These are phyloP conservation scores for Fusarium proliferatum DNA, from an alignment of 2,329 filamentous ascomycete species.

Conservation along the genomic window DNA sequence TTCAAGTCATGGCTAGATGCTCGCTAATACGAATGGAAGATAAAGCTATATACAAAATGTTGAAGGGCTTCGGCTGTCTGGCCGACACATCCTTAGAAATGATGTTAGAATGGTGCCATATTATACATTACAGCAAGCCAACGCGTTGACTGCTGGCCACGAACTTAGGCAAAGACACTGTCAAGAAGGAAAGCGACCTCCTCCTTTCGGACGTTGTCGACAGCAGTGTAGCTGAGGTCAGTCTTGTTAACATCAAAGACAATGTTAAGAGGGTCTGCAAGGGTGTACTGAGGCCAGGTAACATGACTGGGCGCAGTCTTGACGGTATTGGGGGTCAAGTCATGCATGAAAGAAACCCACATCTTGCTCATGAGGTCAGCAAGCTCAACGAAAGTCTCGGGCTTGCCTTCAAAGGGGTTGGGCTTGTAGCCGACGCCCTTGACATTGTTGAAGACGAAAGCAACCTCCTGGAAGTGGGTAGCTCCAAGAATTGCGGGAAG, in stretches of 20 bases:
- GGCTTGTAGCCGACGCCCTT: slow-evolving; percentile 53
- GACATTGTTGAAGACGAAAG: slow-evolving; percentile 54
- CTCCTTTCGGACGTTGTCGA: slow-evolving; percentile 57
- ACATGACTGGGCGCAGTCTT: neutral
- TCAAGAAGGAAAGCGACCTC: slow-evolving; percentile 54
- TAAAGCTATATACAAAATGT: neutral
- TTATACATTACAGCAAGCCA: slow-evolving; percentile 7
- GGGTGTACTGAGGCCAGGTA: slow-evolving; percentile 58
- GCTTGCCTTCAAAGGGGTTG: slow-evolving; percentile 55
- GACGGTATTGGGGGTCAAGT: slow-evolving; percentile 10
- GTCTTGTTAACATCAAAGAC: slow-evolving; percentile 62
- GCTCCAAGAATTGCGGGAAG: slow-evolving; percentile 52
- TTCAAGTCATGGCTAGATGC: neutral
- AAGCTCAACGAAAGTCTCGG: slow-evolving; percentile 51
- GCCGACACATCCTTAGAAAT: neutral
- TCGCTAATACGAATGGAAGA: neutral
- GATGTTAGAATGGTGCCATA: neutral
- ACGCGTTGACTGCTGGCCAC: neutral
- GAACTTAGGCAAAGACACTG: slow-evolving; percentile 22
- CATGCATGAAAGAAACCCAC: slow-evolving; percentile 60
- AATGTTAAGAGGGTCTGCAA: slow-evolving; percentile 55
- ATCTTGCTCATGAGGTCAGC: slow-evolving; percentile 61
- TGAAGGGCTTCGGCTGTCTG: neutral
- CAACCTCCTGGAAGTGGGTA: slow-evolving; percentile 44
- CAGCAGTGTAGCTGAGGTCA: slow-evolving; percentile 52